Conservation (phyloP, 1,284 basidiomycete genomes). For the Rhodotorula sp. region DNA sequence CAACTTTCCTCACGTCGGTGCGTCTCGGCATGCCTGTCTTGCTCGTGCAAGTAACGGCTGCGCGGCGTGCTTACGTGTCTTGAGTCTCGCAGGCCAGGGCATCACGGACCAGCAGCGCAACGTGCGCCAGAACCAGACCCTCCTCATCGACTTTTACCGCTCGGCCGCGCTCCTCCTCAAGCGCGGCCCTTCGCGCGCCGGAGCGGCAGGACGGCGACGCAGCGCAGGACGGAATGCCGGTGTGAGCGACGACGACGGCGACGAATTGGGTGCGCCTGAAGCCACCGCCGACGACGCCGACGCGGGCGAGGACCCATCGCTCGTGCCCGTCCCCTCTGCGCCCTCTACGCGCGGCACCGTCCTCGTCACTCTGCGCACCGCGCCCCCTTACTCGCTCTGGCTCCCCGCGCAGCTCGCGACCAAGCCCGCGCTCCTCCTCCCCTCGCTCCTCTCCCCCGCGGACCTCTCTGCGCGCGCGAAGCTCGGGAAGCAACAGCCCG, state of each 20-base stretch:
- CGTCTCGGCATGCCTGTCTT: too few species aligned
- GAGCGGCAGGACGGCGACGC: neutral
- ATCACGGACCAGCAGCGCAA: constrained; percentile 94
- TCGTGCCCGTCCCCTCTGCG: constrained; percentile 45
- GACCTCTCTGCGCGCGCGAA: constrained; percentile 23
- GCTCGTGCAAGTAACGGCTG: too few species aligned
- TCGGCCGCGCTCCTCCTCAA: constrained; percentile 67
- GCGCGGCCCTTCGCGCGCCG: constrained; percentile 9
- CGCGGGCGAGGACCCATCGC: constrained; percentile 40
- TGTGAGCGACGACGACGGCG: constrained; percentile 46
- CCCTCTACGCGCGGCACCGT: constrained; percentile 59
- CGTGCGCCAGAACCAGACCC: constrained; percentile 82
- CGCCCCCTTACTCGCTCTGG: constrained; percentile 86
- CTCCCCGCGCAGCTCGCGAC: constrained; percentile 67
- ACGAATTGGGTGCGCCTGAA: constrained; percentile 2
- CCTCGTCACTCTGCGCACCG: constrained; percentile 85
- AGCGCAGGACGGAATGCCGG: neutral
- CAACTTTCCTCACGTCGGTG: constrained; percentile 96
- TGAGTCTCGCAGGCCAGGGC: constrained; percentile 76
- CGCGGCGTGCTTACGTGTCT: too few species aligned
- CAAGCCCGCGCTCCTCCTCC: constrained; percentile 58
- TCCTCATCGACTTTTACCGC: constrained; percentile 81
- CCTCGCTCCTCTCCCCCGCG: constrained; percentile 50
- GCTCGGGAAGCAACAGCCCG: constrained; percentile 57
- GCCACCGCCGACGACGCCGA: constrained; percentile 29